Percentiles rank a stretch among this genome's conserved stretches.
These are phyloP conservation scores for Alternaria dauci DNA, from an alignment of 2,329 filamentous ascomycete species.

Conservation along the genomic window DNA sequence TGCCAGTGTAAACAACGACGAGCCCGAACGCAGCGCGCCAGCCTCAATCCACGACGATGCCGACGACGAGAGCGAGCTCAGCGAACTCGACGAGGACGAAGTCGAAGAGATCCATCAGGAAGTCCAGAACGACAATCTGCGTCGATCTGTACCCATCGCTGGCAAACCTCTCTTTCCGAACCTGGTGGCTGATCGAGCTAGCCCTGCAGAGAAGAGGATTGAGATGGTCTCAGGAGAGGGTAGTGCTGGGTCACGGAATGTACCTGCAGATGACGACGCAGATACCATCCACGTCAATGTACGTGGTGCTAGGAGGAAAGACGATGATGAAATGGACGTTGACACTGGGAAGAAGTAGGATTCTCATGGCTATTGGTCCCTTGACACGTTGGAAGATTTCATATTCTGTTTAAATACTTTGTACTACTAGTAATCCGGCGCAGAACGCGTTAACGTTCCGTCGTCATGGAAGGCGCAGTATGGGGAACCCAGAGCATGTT, in stretches of 20 bases:
- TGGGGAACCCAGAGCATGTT: not conserved
- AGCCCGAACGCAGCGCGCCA: constrained; percentile 60
- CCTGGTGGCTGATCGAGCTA: constrained; percentile 15
- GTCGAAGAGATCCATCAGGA: constrained; percentile 46
- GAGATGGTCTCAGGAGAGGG: not conserved
- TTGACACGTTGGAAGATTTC: no score
- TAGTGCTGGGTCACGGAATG: not conserved
- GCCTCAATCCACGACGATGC: constrained; percentile 64
- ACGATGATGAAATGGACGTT: constrained; percentile 12
- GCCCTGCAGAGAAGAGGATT: constrained; percentile 3
- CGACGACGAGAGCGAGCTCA: constrained; percentile 65
- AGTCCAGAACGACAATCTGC: constrained; percentile 20
- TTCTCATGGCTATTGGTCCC: not conserved
- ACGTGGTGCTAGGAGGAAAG: not conserved
- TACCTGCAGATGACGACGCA: not conserved
- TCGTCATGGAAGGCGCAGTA: not conserved
- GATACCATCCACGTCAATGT: constrained; percentile 6
- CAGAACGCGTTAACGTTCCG: not conserved
- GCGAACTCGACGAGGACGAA: constrained; percentile 58
- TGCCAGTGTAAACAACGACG: constrained; percentile 41
- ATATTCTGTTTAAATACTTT: not conserved
- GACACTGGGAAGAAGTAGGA: constrained; percentile 9
- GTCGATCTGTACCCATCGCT: constrained; percentile 27
- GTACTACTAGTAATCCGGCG: not conserved
- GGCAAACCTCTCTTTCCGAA: constrained; percentile 40